Conservation (phyloP, 2,329 filamentous ascomycete species). For the Cladosporium sp. region DNA sequence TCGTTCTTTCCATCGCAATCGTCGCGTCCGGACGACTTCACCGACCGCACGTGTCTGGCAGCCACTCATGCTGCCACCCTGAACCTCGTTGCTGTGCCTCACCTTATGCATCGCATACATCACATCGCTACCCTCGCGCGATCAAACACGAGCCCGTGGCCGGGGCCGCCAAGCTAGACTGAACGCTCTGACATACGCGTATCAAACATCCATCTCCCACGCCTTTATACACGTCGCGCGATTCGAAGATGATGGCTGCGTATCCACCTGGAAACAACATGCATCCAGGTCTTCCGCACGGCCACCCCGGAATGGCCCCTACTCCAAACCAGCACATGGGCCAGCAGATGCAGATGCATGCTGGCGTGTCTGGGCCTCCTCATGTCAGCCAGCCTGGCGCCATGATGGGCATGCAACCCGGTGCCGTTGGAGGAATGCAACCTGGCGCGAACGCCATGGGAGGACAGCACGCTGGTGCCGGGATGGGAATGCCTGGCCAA, state of each 20-base stretch:
- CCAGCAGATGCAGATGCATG: slow-evolving; percentile 63
- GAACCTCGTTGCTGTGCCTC: slow-evolving; percentile 3
- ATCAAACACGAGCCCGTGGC: slow-evolving; percentile 25
- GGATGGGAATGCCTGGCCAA: slow-evolving; percentile 31
- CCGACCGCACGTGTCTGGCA: neutral
- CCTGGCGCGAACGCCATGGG: slow-evolving; percentile 50
- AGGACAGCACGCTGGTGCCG: slow-evolving; percentile 28
- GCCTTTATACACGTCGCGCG: neutral
- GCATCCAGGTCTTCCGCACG: slow-evolving; percentile 64
- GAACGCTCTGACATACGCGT: neutral
- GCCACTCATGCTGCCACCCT: slow-evolving; percentile 8
- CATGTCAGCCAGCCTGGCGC: slow-evolving; percentile 66
- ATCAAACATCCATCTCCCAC: neutral
- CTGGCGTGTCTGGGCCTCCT: slow-evolving; percentile 66
- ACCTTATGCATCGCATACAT: slow-evolving; percentile 27
- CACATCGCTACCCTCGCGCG: slow-evolving; percentile 25
- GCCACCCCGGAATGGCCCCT: slow-evolving; percentile 59
- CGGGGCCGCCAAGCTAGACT: slow-evolving; percentile 4
- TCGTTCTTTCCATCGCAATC: neutral
- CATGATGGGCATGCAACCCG: slow-evolving; percentile 73
- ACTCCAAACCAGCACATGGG: slow-evolving; percentile 66
- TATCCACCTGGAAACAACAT: slow-evolving; percentile 63
- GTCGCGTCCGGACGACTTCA: neutral
- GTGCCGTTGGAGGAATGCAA: slow-evolving; percentile 73
- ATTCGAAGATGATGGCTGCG: slow-evolving; percentile 54